phyloP scores from a whole-genome alignment of 176 grass and related monocot species.

The Oropetium thomaeum region DNA sequence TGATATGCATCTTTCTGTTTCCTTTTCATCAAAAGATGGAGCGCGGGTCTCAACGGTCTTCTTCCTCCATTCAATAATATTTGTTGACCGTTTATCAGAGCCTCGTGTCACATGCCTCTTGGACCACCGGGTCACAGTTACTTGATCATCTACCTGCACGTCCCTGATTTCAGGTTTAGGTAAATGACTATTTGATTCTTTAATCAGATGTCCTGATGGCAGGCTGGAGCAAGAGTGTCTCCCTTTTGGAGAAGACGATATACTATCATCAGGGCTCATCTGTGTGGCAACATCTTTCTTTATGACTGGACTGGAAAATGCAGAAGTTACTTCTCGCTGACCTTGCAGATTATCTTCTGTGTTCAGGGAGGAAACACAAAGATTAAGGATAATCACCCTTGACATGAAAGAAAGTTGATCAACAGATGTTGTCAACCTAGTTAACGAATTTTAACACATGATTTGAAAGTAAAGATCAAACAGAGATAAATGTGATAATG shows the following conservation, averaged over 20 bases:
- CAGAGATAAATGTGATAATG: background rate
- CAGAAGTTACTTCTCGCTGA: conserved; percentile 36
- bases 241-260: conserved; percentile 62
- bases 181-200: conserved; percentile 52
- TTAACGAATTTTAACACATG: no score
- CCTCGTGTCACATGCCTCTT: conserved; percentile 73
- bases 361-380: conserved; percentile 24
- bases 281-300: conserved; percentile 93
- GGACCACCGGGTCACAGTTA: conserved; percentile 92
- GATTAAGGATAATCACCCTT: background rate
- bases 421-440: conserved; percentile 2
- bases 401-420: background rate
- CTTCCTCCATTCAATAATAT: conserved; percentile 82
- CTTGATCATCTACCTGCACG: conserved; percentile 92
- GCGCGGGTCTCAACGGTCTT: conserved; percentile 47
- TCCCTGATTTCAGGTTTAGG: conserved; percentile 84
- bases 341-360: conserved; percentile 66
- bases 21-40: conserved; percentile 80
- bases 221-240: conserved; percentile 62
- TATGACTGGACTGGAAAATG: conserved; percentile 55
- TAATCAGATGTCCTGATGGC: conserved; percentile 49
- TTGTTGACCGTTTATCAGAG: conserved; percentile 72
- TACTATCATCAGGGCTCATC: conserved; percentile 84
- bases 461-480: background rate
- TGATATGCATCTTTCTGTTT: conserved; percentile 62